Percentiles rank a stretch among this genome's conserved stretches.
phyloP scores from a whole-genome alignment of 768 basidiomycete genomes.

The Udeniomyces megalosporus region DNA sequence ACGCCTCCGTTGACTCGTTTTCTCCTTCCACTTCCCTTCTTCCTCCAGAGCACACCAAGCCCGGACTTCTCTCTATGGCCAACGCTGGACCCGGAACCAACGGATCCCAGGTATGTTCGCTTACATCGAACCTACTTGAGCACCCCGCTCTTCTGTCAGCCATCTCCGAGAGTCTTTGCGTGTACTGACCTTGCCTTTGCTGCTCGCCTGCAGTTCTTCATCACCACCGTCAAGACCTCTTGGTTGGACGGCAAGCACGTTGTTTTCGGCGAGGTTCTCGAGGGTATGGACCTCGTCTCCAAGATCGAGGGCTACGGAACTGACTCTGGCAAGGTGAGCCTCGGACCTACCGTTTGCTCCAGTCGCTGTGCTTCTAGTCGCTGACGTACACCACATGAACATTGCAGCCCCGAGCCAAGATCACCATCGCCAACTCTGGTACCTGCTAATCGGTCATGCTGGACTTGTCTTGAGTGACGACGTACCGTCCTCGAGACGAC shows the following conservation, averaged over 20 bases:
- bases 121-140: too few species aligned
- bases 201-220: conserved; percentile 32
- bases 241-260: conserved; percentile 50
- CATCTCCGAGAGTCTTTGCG: too few species aligned
- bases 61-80: conserved; percentile 42
- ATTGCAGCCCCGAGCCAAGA: conserved; percentile 12
- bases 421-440: background rate
- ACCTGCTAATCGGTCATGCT: too few species aligned
- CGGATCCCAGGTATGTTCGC: too few species aligned
- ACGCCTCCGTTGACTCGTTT: background rate
- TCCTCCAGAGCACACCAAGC: conserved; percentile 29
- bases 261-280: conserved; percentile 37
- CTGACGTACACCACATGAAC: too few species aligned
- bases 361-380: too few species aligned
- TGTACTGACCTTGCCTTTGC: too few species aligned
- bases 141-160: too few species aligned
- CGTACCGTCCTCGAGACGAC: too few species aligned
- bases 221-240: conserved; percentile 28
- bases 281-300: conserved; percentile 35
- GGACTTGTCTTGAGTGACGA: too few species aligned
- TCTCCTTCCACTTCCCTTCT: conserved; percentile 36
- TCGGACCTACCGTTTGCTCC: too few species aligned
- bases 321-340: conserved; percentile 10
- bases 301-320: conserved; percentile 26
- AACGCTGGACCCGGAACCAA: conserved; percentile 45